Base-by-base conservation (phyloP, 1,284 basidiomycete species). In the Apiotrichum domesticum region DNA sequence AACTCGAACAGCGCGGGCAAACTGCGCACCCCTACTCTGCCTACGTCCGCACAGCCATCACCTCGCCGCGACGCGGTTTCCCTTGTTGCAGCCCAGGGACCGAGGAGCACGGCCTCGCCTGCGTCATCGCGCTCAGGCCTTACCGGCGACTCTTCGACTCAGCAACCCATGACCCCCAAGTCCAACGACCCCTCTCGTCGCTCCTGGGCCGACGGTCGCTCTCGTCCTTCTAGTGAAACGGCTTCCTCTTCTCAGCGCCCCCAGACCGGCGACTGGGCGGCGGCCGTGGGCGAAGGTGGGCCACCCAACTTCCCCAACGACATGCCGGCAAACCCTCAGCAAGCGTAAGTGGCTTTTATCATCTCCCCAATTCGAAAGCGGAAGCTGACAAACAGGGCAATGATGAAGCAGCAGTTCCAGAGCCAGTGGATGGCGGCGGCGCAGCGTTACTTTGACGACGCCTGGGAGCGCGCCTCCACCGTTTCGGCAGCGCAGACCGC, bases 371-470 rank as follows among this genome's bases (percentile, higher is more conserved):
- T 1, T 11, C 14, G 21, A 14, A 37, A 33, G 3, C 2, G 11
- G 5, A 29, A 15, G 44, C 51, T 46, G 35, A 53, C 52, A 39
- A 4, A 34, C 54, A 55, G 54, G 34, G 56, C 56, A 7, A 59
- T 62, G 56, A 67, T 69, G 66, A 73, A 73, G 52, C 69, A 72
- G 46, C 68, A 70, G 34, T 69, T 65, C 62, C 70, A 75, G 55
- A 66, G 65, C 37, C 68, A 72, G 52, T 72, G 65, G 60, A 70
- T 73, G 64, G 68, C 69, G 10, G 70, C 70, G 2, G 73, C 73
- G 0, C 65, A 63, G 41, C 66, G 66, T 3, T 66, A 70, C 39
- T 73, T 69, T 15, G 73, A 75, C 54, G 71, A 75, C 46, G 65
- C 69, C 55, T 75, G 73, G 73, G 73, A 75, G 62, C 63, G 70